Conservation (phyloP, 2,329 filamentous ascomycete species). For the Aspergillus udagawae region DNA sequence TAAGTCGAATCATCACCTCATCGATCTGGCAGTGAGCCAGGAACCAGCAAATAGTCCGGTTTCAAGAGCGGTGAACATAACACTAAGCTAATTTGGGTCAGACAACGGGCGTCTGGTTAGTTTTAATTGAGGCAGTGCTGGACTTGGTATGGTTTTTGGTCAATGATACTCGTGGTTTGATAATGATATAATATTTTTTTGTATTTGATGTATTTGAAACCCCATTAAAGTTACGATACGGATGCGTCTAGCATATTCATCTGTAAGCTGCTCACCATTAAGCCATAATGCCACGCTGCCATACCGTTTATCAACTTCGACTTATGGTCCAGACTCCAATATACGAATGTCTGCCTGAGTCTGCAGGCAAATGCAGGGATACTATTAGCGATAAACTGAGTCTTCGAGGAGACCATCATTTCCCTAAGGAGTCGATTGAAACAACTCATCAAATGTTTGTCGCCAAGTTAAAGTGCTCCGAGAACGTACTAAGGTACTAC, state of each 20-base stretch:
- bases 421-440: background rate
- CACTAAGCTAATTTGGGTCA: constrained; percentile 13
- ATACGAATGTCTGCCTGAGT: background rate
- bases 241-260: background rate
- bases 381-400: background rate
- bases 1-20: background rate
- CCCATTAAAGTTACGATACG: background rate
- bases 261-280: background rate
- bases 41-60: constrained; percentile 4
- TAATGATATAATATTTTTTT: constrained; percentile 1
- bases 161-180: constrained; percentile 6
- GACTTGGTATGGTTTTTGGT: background rate
- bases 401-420: background rate
- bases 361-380: background rate
- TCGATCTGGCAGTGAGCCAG: background rate
- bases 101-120: constrained; percentile 5
- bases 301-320: background rate
- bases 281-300: background rate
- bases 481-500: background rate
- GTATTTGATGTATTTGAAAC: background rate
- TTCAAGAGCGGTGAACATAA: constrained; percentile 16
- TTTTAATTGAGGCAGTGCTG: constrained; percentile 22
- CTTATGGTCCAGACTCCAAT: background rate
- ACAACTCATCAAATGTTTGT: background rate
- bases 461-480: background rate